Evolutionary conservation across 2,329 filamentous ascomycete genomes (phyloP).

Genomic region (Pestalotiopsis sp.): DNA sequence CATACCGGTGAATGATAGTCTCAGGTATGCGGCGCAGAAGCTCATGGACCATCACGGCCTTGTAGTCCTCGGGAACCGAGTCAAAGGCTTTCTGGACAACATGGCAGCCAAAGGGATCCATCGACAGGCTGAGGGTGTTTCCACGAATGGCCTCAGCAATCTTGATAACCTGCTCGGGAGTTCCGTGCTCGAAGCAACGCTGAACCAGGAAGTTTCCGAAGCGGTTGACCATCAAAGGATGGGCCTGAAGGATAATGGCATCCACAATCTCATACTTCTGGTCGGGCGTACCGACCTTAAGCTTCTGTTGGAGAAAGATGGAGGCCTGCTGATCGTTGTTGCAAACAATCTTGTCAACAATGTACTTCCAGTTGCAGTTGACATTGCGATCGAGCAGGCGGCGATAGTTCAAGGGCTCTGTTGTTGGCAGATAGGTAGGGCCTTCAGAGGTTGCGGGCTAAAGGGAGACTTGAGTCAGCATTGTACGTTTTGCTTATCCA

Average conservation of each 20-base stretch:
- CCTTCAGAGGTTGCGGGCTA: slow-evolving; percentile 55
- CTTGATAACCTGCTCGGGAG: slow-evolving; percentile 88
- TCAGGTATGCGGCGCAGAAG: slow-evolving; percentile 92
- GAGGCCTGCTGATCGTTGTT: slow-evolving; percentile 99
- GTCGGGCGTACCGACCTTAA: slow-evolving; percentile 92
- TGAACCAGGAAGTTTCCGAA: slow-evolving; percentile 99
- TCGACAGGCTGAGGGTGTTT: slow-evolving; percentile 90
- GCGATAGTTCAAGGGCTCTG: slow-evolving; percentile 94
- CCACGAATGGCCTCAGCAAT: slow-evolving; percentile 94
- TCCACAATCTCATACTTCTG: slow-evolving; percentile 98
- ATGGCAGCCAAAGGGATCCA: slow-evolving; percentile 98
- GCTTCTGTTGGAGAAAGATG: slow-evolving; percentile 97
- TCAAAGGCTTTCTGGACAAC: slow-evolving; percentile 99
- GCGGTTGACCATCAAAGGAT: slow-evolving; percentile 95
- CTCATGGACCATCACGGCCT: slow-evolving; percentile 98
- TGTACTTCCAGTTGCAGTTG: slow-evolving; percentile 99
- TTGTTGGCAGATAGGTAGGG: slow-evolving; percentile 80
- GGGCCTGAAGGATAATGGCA: slow-evolving; percentile 91
- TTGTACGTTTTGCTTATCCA: neutral
- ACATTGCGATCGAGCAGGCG: slow-evolving; percentile 93
- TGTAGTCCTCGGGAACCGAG: slow-evolving; percentile 95
- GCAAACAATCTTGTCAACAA: slow-evolving; percentile 99
- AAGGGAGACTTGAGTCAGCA: slow-evolving; percentile 24
- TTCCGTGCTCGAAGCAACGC: slow-evolving; percentile 98
- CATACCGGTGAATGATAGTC: slow-evolving; percentile 97